phyloP scores from a whole-genome alignment of 2,329 filamentous ascomycete genomes.

The Tolypocladium ophioglossoides region DNA sequence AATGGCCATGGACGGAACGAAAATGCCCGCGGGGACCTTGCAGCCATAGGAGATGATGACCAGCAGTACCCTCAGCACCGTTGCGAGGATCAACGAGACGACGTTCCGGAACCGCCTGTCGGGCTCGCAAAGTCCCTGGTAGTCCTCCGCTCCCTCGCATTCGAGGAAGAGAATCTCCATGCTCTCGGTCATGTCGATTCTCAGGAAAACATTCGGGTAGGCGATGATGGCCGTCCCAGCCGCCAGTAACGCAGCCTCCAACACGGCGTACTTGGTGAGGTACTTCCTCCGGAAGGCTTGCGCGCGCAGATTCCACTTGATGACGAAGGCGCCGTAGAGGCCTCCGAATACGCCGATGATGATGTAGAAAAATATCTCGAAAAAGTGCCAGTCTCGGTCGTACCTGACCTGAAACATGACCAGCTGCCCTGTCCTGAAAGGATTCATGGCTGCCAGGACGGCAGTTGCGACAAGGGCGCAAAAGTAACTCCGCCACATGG shows the following conservation, averaged over 20 bases:
- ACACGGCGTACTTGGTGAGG: conserved; percentile 68
- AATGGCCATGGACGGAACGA: conserved; percentile 96
- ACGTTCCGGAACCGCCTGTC: conserved; percentile 71
- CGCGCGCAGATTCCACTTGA: conserved; percentile 89
- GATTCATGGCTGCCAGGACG: conserved; percentile 90
- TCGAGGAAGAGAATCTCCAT: conserved; percentile 97
- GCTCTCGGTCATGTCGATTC: conserved; percentile 98
- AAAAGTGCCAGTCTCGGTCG: conserved; percentile 95
- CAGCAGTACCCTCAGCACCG: conserved; percentile 67
- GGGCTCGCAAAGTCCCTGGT: conserved; percentile 77
- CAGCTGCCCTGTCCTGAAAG: conserved; percentile 89
- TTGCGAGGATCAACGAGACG: conserved; percentile 66
- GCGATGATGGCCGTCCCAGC: conserved; percentile 82
- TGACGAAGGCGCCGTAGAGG: conserved; percentile 90
- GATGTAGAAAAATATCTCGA: conserved; percentile 88
- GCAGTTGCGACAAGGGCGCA: conserved; percentile 92
- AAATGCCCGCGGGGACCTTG: conserved; percentile 96
- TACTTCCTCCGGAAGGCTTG: conserved; percentile 94
- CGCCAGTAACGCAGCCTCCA: conserved; percentile 78
- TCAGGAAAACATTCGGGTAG: conserved; percentile 89
- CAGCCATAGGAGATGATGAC: conserved; percentile 96
- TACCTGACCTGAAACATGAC: conserved; percentile 99
- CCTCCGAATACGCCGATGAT: conserved; percentile 88
- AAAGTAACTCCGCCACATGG: conserved; percentile 96
- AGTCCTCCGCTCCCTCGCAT: conserved; percentile 81